phyloP scores from a whole-genome alignment of 441 rosid genomes.

The Brassica hybrid region DNA sequence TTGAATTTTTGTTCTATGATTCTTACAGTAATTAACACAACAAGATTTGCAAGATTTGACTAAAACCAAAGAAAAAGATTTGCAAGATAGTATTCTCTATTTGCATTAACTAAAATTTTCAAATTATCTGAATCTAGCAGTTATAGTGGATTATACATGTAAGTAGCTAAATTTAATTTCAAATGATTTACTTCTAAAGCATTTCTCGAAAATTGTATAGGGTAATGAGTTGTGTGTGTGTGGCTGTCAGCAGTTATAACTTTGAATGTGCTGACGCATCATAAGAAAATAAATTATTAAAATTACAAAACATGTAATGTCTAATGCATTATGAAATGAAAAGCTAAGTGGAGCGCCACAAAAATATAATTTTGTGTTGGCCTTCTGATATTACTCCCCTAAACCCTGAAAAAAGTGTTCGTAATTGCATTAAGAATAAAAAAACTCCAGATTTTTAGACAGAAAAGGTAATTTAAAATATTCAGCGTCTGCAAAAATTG shows the following conservation, averaged over 20 bases:
- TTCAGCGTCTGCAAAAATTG: constrained; percentile 18
- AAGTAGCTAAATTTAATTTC: neutral
- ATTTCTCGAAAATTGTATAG: neutral
- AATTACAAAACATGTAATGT: neutral
- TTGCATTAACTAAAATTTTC: neutral
- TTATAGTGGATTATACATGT: neutral
- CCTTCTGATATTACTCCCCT: constrained; percentile 21
- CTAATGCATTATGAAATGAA: constrained; percentile 11
- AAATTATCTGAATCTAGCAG: neutral
- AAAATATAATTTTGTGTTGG: constrained; percentile 19
- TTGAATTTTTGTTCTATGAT: neutral
- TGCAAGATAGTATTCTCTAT: constrained; percentile 9
- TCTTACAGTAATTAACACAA: neutral
- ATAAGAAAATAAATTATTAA: neutral
- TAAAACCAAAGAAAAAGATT: too few relatives aligned
- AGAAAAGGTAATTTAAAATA: constrained; percentile 5
- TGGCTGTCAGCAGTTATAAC: neutral
- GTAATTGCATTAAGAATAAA: neutral
- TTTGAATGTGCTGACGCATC: constrained; percentile 11
- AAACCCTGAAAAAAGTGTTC: constrained; percentile 11
- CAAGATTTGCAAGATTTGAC: neutral
- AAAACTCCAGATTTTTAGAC: constrained; percentile 15
- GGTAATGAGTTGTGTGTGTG: neutral
- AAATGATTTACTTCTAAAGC: neutral
- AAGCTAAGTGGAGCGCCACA: constrained; percentile 39